Evolutionary conservation across 257 asterid species (phyloP).

Genomic region (Przewalskia tangutica): DNA sequence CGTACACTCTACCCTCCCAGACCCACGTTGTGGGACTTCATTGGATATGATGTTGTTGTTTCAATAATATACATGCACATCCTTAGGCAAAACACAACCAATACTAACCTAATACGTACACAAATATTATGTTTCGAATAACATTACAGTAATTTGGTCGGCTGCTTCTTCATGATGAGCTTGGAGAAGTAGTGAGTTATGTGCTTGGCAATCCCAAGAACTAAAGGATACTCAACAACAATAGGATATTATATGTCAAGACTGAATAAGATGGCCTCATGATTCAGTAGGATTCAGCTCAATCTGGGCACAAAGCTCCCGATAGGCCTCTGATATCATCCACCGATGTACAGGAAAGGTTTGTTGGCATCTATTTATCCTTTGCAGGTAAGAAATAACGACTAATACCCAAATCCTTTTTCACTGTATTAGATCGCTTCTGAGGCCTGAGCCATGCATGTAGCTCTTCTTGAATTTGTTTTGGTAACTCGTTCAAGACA

Average conservation of each 20-base stretch:
- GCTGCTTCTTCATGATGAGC: not conserved
- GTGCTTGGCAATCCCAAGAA: not conserved
- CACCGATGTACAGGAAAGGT: not conserved
- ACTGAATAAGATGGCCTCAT: not conserved
- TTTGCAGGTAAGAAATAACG: constrained; percentile 53
- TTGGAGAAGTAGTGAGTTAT: not conserved
- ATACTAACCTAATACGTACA: not conserved
- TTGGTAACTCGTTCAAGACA: constrained; percentile 61
- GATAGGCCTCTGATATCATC: not conserved
- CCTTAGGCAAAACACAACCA: not conserved
- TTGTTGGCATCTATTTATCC: constrained; percentile 9
- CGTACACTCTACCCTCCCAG: too few species aligned
- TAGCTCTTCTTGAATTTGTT: constrained; percentile 67
- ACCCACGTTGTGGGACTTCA: too few species aligned
- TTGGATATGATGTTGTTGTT: too few species aligned
- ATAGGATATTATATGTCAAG: not conserved
- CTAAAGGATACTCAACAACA: not conserved
- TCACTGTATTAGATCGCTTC: constrained; percentile 45
- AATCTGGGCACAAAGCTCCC: not conserved
- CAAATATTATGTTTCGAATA: not conserved
- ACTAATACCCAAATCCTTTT: constrained; percentile 51
- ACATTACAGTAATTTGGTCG: not conserved
- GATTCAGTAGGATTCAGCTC: not conserved
- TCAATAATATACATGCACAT: not conserved
- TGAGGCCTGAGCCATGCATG: constrained; percentile 65